Evolutionary conservation across 345 rosid species (phyloP).

Genomic region (Hibiscus syriacus): DNA sequence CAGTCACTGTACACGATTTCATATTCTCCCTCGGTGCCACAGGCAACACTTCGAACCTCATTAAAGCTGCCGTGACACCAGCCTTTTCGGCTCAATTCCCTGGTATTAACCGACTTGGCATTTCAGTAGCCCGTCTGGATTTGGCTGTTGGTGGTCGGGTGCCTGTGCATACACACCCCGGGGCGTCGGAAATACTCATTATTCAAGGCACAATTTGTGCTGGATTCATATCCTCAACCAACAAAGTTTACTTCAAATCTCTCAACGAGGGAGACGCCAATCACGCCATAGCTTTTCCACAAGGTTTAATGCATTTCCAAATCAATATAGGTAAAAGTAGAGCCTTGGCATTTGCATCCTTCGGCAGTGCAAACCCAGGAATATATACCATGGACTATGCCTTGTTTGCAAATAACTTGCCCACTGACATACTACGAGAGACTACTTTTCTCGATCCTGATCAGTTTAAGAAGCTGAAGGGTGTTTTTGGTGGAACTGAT

Average conservation of each 20-base stretch:
- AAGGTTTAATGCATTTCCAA: conserved; percentile 71
- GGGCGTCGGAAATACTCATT: conserved; percentile 48
- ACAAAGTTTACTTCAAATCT: conserved; percentile 44
- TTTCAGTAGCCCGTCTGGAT: conserved; percentile 73
- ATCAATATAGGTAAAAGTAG: conserved; percentile 36
- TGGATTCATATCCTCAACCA: conserved; percentile 68
- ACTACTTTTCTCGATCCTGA: conserved; percentile 61
- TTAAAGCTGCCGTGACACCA: conserved; percentile 79
- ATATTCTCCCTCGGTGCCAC: conserved; percentile 37
- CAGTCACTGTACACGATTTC: conserved; percentile 49
- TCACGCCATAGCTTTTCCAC: conserved; percentile 77
- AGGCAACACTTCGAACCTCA: conserved; percentile 62
- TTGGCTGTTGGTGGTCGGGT: conserved; percentile 57
- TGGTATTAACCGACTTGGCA: conserved; percentile 64
- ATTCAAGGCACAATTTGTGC: conserved; percentile 54
- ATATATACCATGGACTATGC: conserved; percentile 65
- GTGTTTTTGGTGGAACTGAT: conserved; percentile 74
- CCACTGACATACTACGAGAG: conserved; percentile 44
- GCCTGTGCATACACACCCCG: conserved; percentile 86
- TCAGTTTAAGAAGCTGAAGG: conserved; percentile 76
- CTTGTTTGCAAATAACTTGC: conserved; percentile 54
- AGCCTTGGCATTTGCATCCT: conserved; percentile 54
- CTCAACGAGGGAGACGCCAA: conserved; percentile 53
- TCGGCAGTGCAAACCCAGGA: conserved; percentile 64
- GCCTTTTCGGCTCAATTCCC: conserved; percentile 53